Base-by-base conservation (phyloP, 768 basidiomycete genomes). In the Pseudohyphozyma bogoriensis region DNA sequence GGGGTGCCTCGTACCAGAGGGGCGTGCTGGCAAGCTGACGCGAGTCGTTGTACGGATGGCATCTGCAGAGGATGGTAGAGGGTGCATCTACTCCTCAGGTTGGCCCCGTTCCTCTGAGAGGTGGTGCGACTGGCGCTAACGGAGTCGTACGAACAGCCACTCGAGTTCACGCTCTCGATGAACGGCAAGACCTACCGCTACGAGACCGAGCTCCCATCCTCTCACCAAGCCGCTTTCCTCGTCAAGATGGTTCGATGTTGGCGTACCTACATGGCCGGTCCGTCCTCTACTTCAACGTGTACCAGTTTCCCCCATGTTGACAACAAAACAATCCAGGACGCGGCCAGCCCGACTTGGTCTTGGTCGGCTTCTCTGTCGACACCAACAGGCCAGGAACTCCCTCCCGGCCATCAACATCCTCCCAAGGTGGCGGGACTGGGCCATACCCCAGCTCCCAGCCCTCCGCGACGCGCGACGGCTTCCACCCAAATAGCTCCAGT, bases 331-430 rank as follows among this genome's bases (percentile, higher is more conserved):
- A n/a, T n/a, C n/a, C 51, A 54, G 63, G 63, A 0, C 62, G 60
- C 11, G 10, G 22, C 1, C 51, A 55, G 1, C 51, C 60, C 4
- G 62, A 62, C 37, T 47, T 64, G 24, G 12, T 24, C 31, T 37
- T 68, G 16, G 32, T 60, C 42, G 60, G 66, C 39, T 64, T 68
- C 60, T 58, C 58, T 9, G 63, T 68, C 58, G 66, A 64, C 54
- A 52, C 56, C 12, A n/a, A n/a, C n/a, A n/a, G n/a, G n/a, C n/a
- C n/a, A n/a, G 20, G 26, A 45, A 20, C 39, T 18, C 52, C 26
- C 52, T 42, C 52, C 26, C n/a, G 24, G 31, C 11, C 33, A n/a
- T 26, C 20, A 10, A 16, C 37, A 13, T n/a, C 45, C 45, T 46
- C 45, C n/a, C n/a, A n/a, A n/a, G n/a, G n/a, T n/a, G n/a, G n/a